Base-by-base conservation (phyloP, 768 basidiomycete species). In the Tephrocybe sp. region DNA sequence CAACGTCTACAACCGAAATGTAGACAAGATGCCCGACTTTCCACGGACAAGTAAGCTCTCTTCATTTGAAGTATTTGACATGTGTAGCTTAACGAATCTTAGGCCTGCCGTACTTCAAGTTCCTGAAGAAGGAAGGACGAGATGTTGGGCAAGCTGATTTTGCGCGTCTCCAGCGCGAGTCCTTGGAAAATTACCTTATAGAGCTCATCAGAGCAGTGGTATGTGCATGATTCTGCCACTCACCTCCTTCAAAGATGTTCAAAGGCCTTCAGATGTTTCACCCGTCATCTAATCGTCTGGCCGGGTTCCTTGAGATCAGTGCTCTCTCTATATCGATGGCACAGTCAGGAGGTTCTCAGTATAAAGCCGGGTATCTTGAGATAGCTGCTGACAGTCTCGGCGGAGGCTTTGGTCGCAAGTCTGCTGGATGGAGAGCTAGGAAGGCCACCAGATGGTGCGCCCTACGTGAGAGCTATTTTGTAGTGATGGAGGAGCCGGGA, bases 31-130 rank as follows among this genome's bases (percentile, higher is more conserved):
- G 52, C 96, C 97, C 1, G 90, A 97, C 52, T 99, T 98, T 70
- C 96, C 96, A 1, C 79, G 75, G 49, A 92, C 89, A 15, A 87
- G 87, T 86, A 61, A 36, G 74, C 66, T 27, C 28, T 38, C 5
- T 16, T 42, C 27, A n/a, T n/a, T n/a, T n/a, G n/a, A 22, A 12
- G 24, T 5, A 41, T 12, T 18, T 2, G 21, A 47, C 36, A 8
- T 15, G 21, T 24, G 53, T 18, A 47, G 55, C 28, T 31, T 47
- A 30, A 22, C 45, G 24, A 47, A 27, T 11, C 16, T 1, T 47
- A 92, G 90, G 83, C 69, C 69, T 96, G n/a, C 92, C 92, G 0
- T 95, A 96, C 66, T 82, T 96, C 64, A 95, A 92, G 61, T 85
- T 93, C 60, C 71, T 92, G 44, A 86, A 84, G 61, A 79, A 77